A percentile compares a stretch with the other conserved stretches of the same genome.
phyloP scores from a whole-genome alignment of 129 eudicot genomes.

The Chrysanthemum lavandulifolium region DNA sequence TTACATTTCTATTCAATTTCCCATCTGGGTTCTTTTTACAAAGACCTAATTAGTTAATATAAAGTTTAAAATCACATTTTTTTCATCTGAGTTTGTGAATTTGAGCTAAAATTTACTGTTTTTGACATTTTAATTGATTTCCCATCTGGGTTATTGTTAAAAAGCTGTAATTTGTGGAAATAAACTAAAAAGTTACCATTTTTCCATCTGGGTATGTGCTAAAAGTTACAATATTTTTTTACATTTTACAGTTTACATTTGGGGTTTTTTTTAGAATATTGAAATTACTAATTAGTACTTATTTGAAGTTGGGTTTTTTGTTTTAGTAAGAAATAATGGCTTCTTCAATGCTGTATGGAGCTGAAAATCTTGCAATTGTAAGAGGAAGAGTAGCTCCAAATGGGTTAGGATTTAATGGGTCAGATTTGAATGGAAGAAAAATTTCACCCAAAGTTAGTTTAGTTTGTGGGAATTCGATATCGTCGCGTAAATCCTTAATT shows the following conservation, averaged over 20 bases:
- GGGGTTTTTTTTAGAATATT: background rate
- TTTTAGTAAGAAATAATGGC: slow-evolving; percentile 30
- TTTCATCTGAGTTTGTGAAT: background rate
- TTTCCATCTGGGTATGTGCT: background rate
- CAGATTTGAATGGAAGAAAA: slow-evolving; percentile 33
- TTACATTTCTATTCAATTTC: background rate
- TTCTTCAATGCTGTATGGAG: slow-evolving; percentile 42
- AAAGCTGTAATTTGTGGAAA: background rate
- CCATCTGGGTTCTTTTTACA: slow-evolving; percentile 8
- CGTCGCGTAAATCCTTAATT: slow-evolving; percentile 25
- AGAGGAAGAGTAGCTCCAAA: slow-evolving; percentile 31
- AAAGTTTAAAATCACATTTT: background rate
- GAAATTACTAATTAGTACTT: slow-evolving; percentile 12
- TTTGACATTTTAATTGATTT: background rate
- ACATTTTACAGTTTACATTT: too few species aligned
- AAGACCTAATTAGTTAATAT: background rate
- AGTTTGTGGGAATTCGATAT: slow-evolving; percentile 17
- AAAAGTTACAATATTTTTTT: too few species aligned
- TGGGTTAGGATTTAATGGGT: slow-evolving; percentile 35
- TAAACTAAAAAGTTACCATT: slow-evolving; percentile 4
- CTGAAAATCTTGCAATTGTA: slow-evolving; percentile 37
- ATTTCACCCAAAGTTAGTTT: slow-evolving; percentile 20
- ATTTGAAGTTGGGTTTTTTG: background rate
- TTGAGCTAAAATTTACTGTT: slow-evolving; percentile 26
- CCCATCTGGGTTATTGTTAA: slow-evolving; percentile 9